Conservation (phyloP, 73 alveolate species). For the Diophrys appendiculata region DNA sequence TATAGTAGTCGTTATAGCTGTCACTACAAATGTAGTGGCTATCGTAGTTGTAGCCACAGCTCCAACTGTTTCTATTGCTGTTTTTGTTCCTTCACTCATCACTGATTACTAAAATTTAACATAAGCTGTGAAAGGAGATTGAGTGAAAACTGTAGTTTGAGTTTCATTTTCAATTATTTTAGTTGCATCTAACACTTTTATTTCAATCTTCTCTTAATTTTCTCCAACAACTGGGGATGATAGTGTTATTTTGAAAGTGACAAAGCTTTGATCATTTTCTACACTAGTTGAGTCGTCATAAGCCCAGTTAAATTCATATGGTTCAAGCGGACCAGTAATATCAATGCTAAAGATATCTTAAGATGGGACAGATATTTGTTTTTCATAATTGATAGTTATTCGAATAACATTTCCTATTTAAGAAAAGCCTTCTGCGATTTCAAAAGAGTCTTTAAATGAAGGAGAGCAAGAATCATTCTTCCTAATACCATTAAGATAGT, state of each 20-base stretch:
- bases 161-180: neutral
- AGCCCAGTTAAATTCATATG: neutral
- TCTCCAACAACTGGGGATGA: neutral
- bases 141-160: neutral
- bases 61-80: neutral
- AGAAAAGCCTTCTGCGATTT: no score
- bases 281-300: neutral
- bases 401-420: no score
- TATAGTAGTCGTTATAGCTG: neutral
- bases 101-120: neutral
- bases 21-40: neutral
- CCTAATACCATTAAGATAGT: no score
- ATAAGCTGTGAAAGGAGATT: neutral
- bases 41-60: conserved; percentile 2
- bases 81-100: neutral
- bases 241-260: no score
- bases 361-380: no score
- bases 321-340: neutral
- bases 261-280: neutral
- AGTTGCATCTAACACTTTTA: neutral
- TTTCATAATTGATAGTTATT: no score
- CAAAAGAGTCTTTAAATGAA: no score
- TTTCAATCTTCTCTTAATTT: neutral
- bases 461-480: no score
- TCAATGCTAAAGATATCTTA: no score